Evolutionary conservation across 768 basidiomycete species (phyloP).

Genomic region (Pleurotus ostreatus): DNA sequence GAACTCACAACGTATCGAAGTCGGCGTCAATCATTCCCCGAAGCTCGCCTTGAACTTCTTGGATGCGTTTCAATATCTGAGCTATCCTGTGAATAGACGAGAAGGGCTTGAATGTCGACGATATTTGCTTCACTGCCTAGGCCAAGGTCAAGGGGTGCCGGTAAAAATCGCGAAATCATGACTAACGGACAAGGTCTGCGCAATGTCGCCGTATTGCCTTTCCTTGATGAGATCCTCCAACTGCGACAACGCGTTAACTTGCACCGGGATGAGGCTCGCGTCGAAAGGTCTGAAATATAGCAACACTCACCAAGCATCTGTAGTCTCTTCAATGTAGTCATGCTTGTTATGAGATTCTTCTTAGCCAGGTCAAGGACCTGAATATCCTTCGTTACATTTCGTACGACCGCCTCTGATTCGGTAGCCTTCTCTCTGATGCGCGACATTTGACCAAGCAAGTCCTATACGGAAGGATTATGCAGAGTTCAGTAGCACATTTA

Average conservation of each 20-base stretch:
- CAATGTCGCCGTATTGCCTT: conserved; percentile 78
- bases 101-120: conserved; percentile 75
- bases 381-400: conserved; percentile 94
- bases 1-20: conserved; percentile 87
- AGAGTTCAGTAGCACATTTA: no score
- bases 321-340: conserved; percentile 85
- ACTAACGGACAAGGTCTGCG: conserved; percentile 60
- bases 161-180: neutral
- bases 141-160: conserved; percentile 1
- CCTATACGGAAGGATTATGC: conserved; percentile 39
- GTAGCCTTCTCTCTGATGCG: conserved; percentile 95
- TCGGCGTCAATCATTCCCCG: conserved; percentile 80
- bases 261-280: no score
- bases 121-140: conserved; percentile 86
- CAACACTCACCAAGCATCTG: conserved; percentile 83
- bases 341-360: conserved; percentile 84
- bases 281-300: neutral
- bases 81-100: conserved; percentile 72
- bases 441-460: conserved; percentile 92
- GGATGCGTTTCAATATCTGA: conserved; percentile 73
- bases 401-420: conserved; percentile 94
- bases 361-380: conserved; percentile 92
- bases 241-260: conserved; percentile 81
- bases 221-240: conserved; percentile 75
- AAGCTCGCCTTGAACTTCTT: conserved; percentile 81